phyloP scores from a whole-genome alignment of 1,139 yeast genomes.

The Debaryomyces subglobosus region DNA sequence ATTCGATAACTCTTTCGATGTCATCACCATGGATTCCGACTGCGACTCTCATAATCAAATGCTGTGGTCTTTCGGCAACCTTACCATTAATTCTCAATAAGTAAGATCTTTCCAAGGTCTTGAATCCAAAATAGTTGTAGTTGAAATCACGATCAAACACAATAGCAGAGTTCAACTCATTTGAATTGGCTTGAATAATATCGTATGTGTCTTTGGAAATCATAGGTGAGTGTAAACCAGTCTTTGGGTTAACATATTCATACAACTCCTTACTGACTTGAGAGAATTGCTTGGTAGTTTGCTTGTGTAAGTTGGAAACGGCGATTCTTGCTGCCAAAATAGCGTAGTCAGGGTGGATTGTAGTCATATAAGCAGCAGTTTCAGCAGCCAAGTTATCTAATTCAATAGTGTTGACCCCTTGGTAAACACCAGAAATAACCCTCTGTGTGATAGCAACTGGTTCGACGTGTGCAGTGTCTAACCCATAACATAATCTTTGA shows the following conservation, averaged over 20 bases:
- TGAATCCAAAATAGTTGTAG: constrained; percentile 85
- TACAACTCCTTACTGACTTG: constrained; percentile 72
- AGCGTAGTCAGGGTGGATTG: constrained; percentile 95
- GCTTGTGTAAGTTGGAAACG: constrained; percentile 88
- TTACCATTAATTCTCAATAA: constrained; percentile 69
- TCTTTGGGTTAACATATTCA: constrained; percentile 74
- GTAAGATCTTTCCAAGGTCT: constrained; percentile 84
- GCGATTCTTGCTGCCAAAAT: constrained; percentile 94
- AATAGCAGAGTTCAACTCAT: constrained; percentile 77
- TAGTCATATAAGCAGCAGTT: constrained; percentile 96
- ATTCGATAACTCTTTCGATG: constrained; percentile 70
- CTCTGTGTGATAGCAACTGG: constrained; percentile 89
- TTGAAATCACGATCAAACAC: constrained; percentile 82
- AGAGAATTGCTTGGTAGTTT: constrained; percentile 86
- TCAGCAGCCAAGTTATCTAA: constrained; percentile 94
- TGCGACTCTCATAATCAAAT: constrained; percentile 86
- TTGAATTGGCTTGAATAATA: constrained; percentile 63
- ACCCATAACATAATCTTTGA: constrained; percentile 70
- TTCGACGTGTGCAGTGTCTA: constrained; percentile 82
- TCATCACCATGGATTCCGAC: constrained; percentile 84
- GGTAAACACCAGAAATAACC: constrained; percentile 88
- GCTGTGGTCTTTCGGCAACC: constrained; percentile 91
- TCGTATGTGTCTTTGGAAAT: constrained; percentile 71
- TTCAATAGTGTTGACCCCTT: constrained; percentile 94
- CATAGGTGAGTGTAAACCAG: constrained; percentile 74